Percentiles rank a stretch among this genome's conserved stretches.
Conservation (phyloP, 805 yeast species). For the Pachysolen tannophilus region DNA sequence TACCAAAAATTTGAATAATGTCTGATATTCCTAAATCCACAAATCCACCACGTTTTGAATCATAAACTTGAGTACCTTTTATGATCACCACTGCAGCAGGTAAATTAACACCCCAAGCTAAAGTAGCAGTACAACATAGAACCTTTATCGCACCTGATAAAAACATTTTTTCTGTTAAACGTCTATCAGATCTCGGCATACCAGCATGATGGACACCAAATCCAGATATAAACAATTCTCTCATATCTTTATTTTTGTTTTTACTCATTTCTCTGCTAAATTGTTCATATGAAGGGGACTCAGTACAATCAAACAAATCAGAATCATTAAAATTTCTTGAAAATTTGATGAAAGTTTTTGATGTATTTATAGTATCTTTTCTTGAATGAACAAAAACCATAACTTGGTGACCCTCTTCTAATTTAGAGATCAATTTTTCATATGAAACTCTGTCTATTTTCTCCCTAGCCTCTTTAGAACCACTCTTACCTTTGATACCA, state of each 20-base stretch:
- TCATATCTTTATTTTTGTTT: constrained; percentile 68
- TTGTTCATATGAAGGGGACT: constrained; percentile 30
- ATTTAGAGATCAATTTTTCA: constrained; percentile 62
- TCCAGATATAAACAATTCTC: constrained; percentile 73
- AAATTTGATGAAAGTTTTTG: constrained; percentile 60
- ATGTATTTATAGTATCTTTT: constrained; percentile 83
- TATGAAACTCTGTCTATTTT: constrained; percentile 71
- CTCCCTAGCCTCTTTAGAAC: constrained; percentile 61
- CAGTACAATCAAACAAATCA: constrained; percentile 49
- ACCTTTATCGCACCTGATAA: constrained; percentile 80
- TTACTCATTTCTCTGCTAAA: constrained; percentile 60
- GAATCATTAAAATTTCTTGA: constrained; percentile 56
- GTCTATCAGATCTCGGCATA: constrained; percentile 85
- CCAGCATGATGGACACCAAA: constrained; percentile 98
- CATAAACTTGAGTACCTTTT: constrained; percentile 95
- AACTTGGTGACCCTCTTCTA: constrained; percentile 71
- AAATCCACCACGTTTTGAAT: constrained; percentile 90
- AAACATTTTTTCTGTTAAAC: constrained; percentile 83
- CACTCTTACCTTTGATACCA: constrained; percentile 84
- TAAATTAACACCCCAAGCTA: constrained; percentile 98
- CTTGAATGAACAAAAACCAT: constrained; percentile 97
- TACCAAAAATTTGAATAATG: constrained; percentile 95
- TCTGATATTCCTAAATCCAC: constrained; percentile 92
- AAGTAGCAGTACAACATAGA: constrained; percentile 90
- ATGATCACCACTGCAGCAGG: constrained; percentile 98